A percentile compares a stretch with the other conserved stretches of the same genome.
Conservation (phyloP, 2,329 filamentous ascomycete species). For the Graphium sp. region DNA sequence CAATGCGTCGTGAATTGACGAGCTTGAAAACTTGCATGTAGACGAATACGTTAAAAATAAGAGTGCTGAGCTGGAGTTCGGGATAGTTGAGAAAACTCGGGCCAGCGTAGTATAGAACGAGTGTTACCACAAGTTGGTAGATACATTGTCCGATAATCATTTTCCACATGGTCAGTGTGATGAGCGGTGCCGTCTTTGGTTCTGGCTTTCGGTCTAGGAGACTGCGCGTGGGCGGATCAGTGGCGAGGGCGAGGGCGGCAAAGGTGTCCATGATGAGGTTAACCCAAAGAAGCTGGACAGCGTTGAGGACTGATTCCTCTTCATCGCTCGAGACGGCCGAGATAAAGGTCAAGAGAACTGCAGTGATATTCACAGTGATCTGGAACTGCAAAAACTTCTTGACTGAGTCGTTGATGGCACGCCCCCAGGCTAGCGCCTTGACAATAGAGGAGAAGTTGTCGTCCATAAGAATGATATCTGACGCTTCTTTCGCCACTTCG, state of each 20-base stretch:
- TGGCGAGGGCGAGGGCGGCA: constrained; percentile 46
- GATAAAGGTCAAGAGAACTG: constrained; percentile 47
- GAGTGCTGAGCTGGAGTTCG: constrained; percentile 30
- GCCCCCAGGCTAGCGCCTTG: constrained; percentile 51
- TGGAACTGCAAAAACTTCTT: constrained; percentile 55
- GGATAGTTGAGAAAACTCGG: constrained; percentile 32
- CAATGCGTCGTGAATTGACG: constrained; percentile 57
- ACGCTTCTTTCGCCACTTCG: constrained; percentile 51
- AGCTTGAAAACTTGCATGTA: constrained; percentile 79
- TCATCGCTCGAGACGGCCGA: constrained; percentile 39
- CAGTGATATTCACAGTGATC: constrained; percentile 56
- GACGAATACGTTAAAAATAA: constrained; percentile 72
- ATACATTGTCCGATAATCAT: constrained; percentile 75
- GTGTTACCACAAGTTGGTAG: constrained; percentile 54
- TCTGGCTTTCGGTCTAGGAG: constrained; percentile 53
- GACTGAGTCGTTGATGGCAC: constrained; percentile 51
- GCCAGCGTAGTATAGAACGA: constrained; percentile 52
- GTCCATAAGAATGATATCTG: constrained; percentile 50
- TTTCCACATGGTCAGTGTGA: constrained; percentile 71
- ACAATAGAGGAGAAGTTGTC: constrained; percentile 52
- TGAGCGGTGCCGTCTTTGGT: constrained; percentile 54
- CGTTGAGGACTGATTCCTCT: constrained; percentile 42
- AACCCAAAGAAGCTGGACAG: constrained; percentile 52
- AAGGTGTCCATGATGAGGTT: constrained; percentile 58
- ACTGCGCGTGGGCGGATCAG: constrained; percentile 39